Conservation (phyloP, 2,329 filamentous ascomycete species). For the Coniella lustricola region DNA sequence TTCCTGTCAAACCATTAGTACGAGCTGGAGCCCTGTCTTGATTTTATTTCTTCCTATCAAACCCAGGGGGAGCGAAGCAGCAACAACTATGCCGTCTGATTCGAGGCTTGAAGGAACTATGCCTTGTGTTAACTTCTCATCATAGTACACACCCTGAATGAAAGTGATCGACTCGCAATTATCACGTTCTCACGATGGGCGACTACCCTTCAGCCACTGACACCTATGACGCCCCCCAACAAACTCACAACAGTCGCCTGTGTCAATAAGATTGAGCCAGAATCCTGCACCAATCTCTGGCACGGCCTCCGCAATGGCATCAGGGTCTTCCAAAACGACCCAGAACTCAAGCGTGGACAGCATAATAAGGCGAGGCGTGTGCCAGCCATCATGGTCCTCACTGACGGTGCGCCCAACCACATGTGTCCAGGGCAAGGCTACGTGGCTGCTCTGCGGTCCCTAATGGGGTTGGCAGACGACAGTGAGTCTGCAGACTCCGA, state of each 20-base stretch:
- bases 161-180: constrained; percentile 49
- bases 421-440: constrained; percentile 48
- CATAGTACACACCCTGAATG: constrained; percentile 40
- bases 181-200: constrained; percentile 44
- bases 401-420: constrained; percentile 48
- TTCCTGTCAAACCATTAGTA: constrained; percentile 45
- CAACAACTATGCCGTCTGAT: no score
- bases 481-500: no score
- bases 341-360: no score
- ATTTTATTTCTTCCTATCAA: no score
- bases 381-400: constrained; percentile 46
- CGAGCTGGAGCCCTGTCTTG: no score
- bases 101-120: no score
- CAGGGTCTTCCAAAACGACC: constrained; percentile 33
- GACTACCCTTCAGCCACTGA: constrained; percentile 38
- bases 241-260: constrained; percentile 36
- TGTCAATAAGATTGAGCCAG: constrained; percentile 35
- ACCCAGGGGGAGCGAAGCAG: no score
- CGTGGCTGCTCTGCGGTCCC: constrained; percentile 41
- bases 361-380: constrained; percentile 30
- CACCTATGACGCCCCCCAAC: constrained; percentile 37
- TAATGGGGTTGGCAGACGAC: constrained; percentile 24
- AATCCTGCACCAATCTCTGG: constrained; percentile 49
- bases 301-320: constrained; percentile 46
- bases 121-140: no score